Conservation (phyloP, 768 basidiomycete genomes). For the Ephemerocybe angulata region DNA sequence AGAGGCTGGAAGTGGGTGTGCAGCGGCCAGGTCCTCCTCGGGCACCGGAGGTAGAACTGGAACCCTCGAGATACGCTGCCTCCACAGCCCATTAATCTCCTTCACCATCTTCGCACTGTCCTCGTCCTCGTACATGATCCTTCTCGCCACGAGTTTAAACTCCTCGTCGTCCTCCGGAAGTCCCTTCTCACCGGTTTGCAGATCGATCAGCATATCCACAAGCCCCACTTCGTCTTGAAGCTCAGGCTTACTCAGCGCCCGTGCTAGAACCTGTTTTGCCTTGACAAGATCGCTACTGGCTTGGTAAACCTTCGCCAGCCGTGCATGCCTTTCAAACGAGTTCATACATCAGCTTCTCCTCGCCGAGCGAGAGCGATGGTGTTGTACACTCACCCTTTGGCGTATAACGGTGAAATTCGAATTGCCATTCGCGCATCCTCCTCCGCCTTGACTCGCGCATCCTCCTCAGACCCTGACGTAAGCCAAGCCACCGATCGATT, state of each 20-base stretch:
- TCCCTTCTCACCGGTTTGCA: slow-evolving; percentile 17
- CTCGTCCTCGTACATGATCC: slow-evolving; percentile 8
- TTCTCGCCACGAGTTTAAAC: slow-evolving; percentile 2
- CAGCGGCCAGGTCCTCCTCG: too few species aligned
- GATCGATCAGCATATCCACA: slow-evolving; percentile 15
- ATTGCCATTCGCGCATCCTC: slow-evolving; percentile 12
- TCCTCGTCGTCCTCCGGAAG: slow-evolving; percentile 14
- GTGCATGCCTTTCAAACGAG: too few species aligned
- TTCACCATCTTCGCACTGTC: slow-evolving; percentile 12
- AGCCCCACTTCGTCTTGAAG: slow-evolving; percentile 12
- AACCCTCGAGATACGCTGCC: slow-evolving; percentile 1
- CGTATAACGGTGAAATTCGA: slow-evolving; percentile 8
- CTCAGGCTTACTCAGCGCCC: slow-evolving; percentile 11
- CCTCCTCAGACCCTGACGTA: not conserved
- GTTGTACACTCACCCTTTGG: slow-evolving; percentile 11
- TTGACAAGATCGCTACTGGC: slow-evolving; percentile 13
- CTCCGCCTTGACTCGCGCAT: slow-evolving; percentile 5
- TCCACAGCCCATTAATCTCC: slow-evolving; percentile 9
- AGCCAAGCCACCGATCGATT: slow-evolving; percentile 5
- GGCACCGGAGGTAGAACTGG: too few species aligned
- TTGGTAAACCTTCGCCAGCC: too few species aligned
- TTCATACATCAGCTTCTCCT: too few species aligned
- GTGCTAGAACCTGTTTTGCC: slow-evolving; percentile 13
- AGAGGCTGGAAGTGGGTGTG: too few species aligned
- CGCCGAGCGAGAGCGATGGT: too few species aligned